phyloP scores from a whole-genome alignment of 257 asterid species.

The Catharanthus roseus region DNA sequence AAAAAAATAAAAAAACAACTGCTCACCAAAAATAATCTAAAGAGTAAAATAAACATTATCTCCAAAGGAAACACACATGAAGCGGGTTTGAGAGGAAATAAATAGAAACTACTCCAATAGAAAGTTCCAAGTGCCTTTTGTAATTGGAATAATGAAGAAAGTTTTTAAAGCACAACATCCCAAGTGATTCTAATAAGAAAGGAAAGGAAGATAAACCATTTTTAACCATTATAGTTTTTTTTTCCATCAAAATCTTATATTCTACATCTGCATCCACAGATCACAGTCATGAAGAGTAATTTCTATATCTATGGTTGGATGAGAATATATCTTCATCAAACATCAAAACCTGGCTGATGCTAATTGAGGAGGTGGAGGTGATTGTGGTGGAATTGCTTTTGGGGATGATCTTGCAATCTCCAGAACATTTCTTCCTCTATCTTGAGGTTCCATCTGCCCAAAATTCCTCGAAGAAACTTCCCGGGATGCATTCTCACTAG shows the following conservation, averaged over 20 bases:
- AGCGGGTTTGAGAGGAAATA: too few relatives aligned
- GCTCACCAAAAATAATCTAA: too few relatives aligned
- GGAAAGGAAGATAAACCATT: neutral
- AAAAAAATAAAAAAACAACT: too few relatives aligned
- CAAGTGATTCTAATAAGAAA: neutral
- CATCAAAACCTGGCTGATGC: too few relatives aligned
- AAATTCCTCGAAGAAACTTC: constrained; percentile 17
- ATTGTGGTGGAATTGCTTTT: constrained; percentile 17
- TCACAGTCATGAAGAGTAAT: neutral
- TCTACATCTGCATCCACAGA: neutral
- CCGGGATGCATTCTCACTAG: neutral
- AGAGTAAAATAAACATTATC: too few relatives aligned
- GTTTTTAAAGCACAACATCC: too few relatives aligned
- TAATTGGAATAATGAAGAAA: too few relatives aligned
- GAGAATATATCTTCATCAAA: too few relatives aligned
- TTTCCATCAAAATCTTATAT: neutral
- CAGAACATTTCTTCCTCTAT: constrained; percentile 12
- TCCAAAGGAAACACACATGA: too few relatives aligned
- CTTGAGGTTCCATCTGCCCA: constrained; percentile 14
- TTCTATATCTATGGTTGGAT: neutral
- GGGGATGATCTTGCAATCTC: neutral
- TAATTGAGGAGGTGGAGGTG: too few relatives aligned
- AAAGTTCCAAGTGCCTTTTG: too few relatives aligned
- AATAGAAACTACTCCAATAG: too few relatives aligned
- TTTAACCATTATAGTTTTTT: neutral